Base-by-base conservation (phyloP, 768 basidiomycete genomes). In the Pleurotus eryngii region DNA sequence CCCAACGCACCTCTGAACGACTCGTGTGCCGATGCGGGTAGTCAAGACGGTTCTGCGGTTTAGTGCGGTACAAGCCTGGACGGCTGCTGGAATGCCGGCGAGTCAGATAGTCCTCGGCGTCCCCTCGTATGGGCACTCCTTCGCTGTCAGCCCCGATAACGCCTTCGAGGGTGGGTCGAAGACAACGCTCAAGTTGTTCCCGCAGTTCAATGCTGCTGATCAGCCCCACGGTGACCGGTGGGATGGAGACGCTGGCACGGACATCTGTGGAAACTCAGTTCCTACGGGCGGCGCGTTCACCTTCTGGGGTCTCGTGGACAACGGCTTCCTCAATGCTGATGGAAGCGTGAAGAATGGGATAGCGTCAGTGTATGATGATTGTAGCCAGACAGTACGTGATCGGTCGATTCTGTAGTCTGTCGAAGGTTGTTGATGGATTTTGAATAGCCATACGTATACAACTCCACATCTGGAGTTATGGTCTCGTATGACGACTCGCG, bases 1-100 rank as follows among this genome's bases (percentile, higher is more conserved):
- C 84, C 95, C 12, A 92, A 92, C 69, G 86, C 95, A 2, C 94
- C 95, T 4, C 76, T 97, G 38, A 76, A 86, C 58, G 87, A 96
- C 71, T 76, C 81, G 0, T 97, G 95, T 68, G 83, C 84, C 0
- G 70, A 85, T 39, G 62, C 77, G 1, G 70, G 69, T 7, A 72
- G 83, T 57, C 87, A 84, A 57, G 72, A 74, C 42, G 92, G 93
- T 3, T 95, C 92, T 49, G 95, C 90, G 8, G 76, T 79, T 79
- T 20, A 85, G 86, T 5, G 86, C 90, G 3, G 80, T 98, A 45
- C 67, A 74, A 7, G 80, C 83, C 2, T 97, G 95, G 95, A 82
- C 77, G 0, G 62, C 65, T 0, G 93, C 93, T 39, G 90, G 90
- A 9, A 86, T 98, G 72, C 89, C 93, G 15, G 71, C 77, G 6